Evolutionary conservation across 73 alveolate genomes (phyloP).

Genomic region (Urostyla sp.): DNA sequence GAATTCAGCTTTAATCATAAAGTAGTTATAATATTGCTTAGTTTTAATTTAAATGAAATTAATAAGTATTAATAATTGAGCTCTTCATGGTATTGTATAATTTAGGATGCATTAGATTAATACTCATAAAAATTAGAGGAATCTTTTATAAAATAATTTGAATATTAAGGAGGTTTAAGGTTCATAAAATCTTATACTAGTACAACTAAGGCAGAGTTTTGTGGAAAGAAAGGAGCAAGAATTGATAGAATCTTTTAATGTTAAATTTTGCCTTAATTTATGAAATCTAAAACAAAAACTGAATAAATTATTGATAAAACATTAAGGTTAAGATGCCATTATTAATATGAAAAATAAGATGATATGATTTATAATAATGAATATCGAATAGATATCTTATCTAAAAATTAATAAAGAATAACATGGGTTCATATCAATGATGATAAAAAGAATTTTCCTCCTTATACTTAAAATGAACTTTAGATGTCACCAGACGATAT

Average conservation of each 20-base stretch:
- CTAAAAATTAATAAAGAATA: conserved; percentile 4
- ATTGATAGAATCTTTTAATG: conserved; percentile 60
- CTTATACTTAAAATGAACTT: conserved; percentile 33
- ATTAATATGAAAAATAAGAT: background rate
- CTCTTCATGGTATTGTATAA: conserved; percentile 1
- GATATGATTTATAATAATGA: conserved; percentile 5
- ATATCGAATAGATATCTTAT: conserved; percentile 16
- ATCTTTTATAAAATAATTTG: background rate
- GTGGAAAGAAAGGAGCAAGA: conserved; percentile 60
- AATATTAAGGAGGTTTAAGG: background rate
- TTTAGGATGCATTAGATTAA: conserved; percentile 12
- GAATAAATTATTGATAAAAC: background rate
- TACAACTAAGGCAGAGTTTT: conserved; percentile 19
- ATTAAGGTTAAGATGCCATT: background rate
- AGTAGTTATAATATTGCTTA: background rate
- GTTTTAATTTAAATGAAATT: background rate
- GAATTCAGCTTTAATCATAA: background rate
- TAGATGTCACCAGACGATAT: conserved; percentile 24
- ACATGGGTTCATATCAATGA: conserved; percentile 50
- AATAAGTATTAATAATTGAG: background rate
- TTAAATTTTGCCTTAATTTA: conserved; percentile 20
- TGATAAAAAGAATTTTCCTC: conserved; percentile 44
- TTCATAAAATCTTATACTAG: background rate
- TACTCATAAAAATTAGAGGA: background rate
- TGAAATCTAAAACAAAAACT: background rate